Evolutionary conservation across 2,329 filamentous ascomycete genomes (phyloP), one percentile per base, ranked within the genome.

Genomic region (Lachnellula cervina): DNA sequence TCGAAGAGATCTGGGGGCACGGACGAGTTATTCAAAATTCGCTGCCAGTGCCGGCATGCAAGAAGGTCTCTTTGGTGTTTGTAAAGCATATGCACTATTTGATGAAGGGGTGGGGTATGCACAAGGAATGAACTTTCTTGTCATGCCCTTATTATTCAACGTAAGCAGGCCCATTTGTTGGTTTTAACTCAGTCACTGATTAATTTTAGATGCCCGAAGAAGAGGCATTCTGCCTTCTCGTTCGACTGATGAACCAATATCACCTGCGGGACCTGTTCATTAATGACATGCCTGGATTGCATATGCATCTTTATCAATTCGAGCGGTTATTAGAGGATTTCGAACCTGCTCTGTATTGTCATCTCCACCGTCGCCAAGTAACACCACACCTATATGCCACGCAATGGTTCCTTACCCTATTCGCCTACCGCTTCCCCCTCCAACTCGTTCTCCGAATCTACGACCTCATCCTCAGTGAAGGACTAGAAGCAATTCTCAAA

Each of bases 331-430:
- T 99, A 28, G 94, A 99, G 73, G 94, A 99, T 65, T 79, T 93
- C 44, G 93, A 99, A 69, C 94, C 95, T 2, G 92, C 92, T 2
- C 77, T 99, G 6, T 97, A 96, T 73, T 97, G 93, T 70, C 94
- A 99, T 72, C 82, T 99, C 54, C 89, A 89, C 67, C 86, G 94
- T 56, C 84, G 89, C 54, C 87, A 90, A 62, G 94, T 99, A 53
- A 88, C 88, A 8, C 88, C 94, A 0, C 90, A 96, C 68, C 80
- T 99, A 8, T 99, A 99, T 70, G 94, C 94, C 45, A 99, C 94
- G 0, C 94, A 99, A 72, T 99, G 94, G 94, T 99, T 99, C 73
- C 80, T 99, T 49, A 99, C 94, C 0, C 80, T 99, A n/a, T 99
- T 99, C 69, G 91, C 93, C 34, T 99, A 99, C 72, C 89, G 95